These are phyloP conservation scores for Centaurea solstitialis DNA, from an alignment of 129 eudicot species.

Conservation along the genomic window DNA sequence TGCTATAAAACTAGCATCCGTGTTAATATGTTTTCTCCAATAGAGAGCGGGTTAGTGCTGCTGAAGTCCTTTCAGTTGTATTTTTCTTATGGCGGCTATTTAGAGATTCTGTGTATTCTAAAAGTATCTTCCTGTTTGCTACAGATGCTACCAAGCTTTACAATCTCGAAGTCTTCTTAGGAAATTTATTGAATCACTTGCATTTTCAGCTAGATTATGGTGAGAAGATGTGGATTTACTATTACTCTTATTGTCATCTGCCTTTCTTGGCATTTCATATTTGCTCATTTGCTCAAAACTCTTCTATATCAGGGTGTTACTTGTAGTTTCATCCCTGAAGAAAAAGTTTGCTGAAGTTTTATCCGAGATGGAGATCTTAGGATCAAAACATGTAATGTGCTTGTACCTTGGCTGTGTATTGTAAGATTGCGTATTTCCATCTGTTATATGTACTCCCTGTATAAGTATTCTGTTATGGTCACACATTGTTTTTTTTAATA, in stretches of 20 bases:
- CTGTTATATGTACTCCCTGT: background rate
- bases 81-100: background rate
- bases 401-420: constrained; percentile 12
- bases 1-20: constrained; percentile 70
- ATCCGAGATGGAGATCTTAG: constrained; percentile 77
- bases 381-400: constrained; percentile 75
- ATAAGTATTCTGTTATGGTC: background rate
- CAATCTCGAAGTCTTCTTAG: constrained; percentile 71
- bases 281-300: background rate
- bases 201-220: constrained; percentile 87
- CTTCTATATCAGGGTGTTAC: constrained; percentile 66
- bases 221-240: constrained; percentile 19
- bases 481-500: background rate
- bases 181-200: constrained; percentile 73
- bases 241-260: background rate
- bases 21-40: constrained; percentile 75
- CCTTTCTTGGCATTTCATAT: constrained; percentile 6
- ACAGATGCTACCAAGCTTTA: constrained; percentile 52
- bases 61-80: background rate
- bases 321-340: constrained; percentile 59
- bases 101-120: constrained; percentile 7
- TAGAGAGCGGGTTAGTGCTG: constrained; percentile 64
- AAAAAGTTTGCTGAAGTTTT: constrained; percentile 70
- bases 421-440: background rate
- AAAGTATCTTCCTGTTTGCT: background rate